These are phyloP conservation scores for Myriosclerotinia curreyana DNA, from an alignment of 2,329 filamentous ascomycete species.

Conservation along the genomic window DNA sequence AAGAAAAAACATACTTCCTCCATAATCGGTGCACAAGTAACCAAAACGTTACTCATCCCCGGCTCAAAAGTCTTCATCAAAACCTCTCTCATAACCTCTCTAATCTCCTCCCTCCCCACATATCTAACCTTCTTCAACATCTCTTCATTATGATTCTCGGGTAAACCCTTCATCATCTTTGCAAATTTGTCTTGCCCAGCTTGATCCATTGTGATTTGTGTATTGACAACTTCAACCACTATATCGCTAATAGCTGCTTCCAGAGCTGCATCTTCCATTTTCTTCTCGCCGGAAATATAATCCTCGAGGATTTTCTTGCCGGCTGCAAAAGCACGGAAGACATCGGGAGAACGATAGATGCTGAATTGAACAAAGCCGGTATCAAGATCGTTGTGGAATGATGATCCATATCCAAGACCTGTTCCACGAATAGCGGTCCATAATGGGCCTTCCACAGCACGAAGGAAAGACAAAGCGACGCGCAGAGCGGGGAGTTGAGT, in stretches of 20 bases:
- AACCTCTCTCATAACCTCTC: conserved; percentile 67
- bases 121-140: conserved; percentile 74
- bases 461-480: conserved; percentile 87
- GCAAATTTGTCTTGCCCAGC: conserved; percentile 84
- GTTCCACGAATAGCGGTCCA: conserved; percentile 93
- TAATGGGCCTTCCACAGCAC: conserved; percentile 88
- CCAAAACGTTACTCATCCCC: conserved; percentile 75
- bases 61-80: conserved; percentile 79
- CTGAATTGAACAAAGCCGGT: conserved; percentile 78
- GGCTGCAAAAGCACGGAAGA: conserved; percentile 78
- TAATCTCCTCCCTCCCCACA: conserved; percentile 75
- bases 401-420: conserved; percentile 86
- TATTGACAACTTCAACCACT: conserved; percentile 80
- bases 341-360: conserved; percentile 87
- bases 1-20: conserved; percentile 62
- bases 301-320: conserved; percentile 71
- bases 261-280: conserved; percentile 66
- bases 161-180: conserved; percentile 72
- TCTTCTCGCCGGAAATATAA: conserved; percentile 66
- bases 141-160: conserved; percentile 72
- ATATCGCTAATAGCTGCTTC: conserved; percentile 90
- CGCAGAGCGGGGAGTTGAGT: conserved; percentile 78
- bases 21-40: conserved; percentile 85
- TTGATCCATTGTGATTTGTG: conserved; percentile 78
- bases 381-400: conserved; percentile 74